Base-by-base conservation (phyloP, 2,329 filamentous ascomycete species). In the Penicillium sp. region DNA sequence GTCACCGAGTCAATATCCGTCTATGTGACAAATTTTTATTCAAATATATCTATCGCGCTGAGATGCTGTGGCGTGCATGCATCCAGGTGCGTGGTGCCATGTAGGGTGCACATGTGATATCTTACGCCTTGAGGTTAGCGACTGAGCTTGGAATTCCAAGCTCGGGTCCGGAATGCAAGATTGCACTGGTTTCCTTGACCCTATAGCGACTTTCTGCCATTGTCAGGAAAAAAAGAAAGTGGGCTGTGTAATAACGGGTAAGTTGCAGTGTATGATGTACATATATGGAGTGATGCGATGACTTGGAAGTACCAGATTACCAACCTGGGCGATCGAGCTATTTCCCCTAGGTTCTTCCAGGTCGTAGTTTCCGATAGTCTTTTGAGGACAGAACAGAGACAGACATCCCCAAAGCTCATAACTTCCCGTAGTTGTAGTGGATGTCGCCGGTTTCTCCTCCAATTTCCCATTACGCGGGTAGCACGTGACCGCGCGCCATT, bases 401-500 rank as follows among this genome's bases (percentile, higher is more conserved):
- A 14, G 11, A 32, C 11, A 32, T 45, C 8, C 2, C 24, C 4
- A 31, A 29, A 31, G 24, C 11, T 14, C 20, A 35, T 26, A 26
- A 26, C 22, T 29, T n/a, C 14, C 3, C 24, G n/a, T 4, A 32
- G 26, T 42, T 42, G 26, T 29, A 4, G 18, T 22, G 9, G 37
- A 40, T 40, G 26, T 9, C 4, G 32, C n/a, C 31, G 18, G 44
- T 7, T 34, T 20, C 39, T 34, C 50, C 31, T 20, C 31, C 32
- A 5, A 52, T n/a, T 37, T 39, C 18, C 13, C 18, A 26, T 32
- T 22, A 7, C 34, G 32, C 11, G 38, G 4, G 9, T 22, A 6
- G 2, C 59, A 61, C 59, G 59, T 61, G 59, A 61, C 40, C 42
- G 35, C 59, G 59, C 50, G 59, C 48, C 57, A 38, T 32, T 18